Conservation (phyloP, 2,329 filamentous ascomycete species). For the Helicocarpus griseus region DNA sequence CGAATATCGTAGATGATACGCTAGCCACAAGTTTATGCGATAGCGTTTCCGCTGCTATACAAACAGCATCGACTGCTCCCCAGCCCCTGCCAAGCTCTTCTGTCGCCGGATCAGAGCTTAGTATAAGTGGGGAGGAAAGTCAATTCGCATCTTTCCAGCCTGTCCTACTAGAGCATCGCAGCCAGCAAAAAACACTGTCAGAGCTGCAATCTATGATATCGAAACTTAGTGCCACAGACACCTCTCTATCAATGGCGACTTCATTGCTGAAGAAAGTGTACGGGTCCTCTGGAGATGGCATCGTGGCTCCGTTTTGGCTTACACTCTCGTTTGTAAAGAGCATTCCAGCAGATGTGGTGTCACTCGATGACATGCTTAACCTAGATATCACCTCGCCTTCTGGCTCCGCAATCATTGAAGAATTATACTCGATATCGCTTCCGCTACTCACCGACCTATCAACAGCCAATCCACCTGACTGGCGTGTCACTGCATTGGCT, state of each 20-base stretch:
- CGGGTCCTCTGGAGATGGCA: slow-evolving; percentile 47
- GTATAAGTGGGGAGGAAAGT: slow-evolving; percentile 17
- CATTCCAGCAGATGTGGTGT: slow-evolving; percentile 41
- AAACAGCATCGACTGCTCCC: slow-evolving; percentile 18
- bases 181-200: slow-evolving; percentile 55
- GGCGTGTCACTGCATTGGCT: slow-evolving; percentile 67
- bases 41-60: slow-evolving; percentile 50
- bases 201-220: slow-evolving; percentile 52
- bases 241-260: slow-evolving; percentile 44
- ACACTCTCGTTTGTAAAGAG: slow-evolving; percentile 61
- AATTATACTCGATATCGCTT: slow-evolving; percentile 35
- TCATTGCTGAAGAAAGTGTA: slow-evolving; percentile 57
- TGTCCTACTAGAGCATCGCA: slow-evolving; percentile 54
- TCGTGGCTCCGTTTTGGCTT: slow-evolving; percentile 70
- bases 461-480: slow-evolving; percentile 43
- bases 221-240: slow-evolving; percentile 41
- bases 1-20: slow-evolving; percentile 56
- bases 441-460: slow-evolving; percentile 30
- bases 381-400: slow-evolving; percentile 23
- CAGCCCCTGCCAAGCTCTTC: slow-evolving; percentile 20
- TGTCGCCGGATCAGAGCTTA: slow-evolving; percentile 17
- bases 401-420: slow-evolving; percentile 31
- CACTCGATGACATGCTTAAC: slow-evolving; percentile 59
- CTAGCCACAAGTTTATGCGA: slow-evolving; percentile 63
- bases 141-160: slow-evolving; percentile 43